A percentile compares a stretch with the other conserved stretches of the same genome.
These are phyloP conservation scores for Nicotiana benthamiana DNA, from an alignment of 257 asterid species.

Conservation along the genomic window DNA sequence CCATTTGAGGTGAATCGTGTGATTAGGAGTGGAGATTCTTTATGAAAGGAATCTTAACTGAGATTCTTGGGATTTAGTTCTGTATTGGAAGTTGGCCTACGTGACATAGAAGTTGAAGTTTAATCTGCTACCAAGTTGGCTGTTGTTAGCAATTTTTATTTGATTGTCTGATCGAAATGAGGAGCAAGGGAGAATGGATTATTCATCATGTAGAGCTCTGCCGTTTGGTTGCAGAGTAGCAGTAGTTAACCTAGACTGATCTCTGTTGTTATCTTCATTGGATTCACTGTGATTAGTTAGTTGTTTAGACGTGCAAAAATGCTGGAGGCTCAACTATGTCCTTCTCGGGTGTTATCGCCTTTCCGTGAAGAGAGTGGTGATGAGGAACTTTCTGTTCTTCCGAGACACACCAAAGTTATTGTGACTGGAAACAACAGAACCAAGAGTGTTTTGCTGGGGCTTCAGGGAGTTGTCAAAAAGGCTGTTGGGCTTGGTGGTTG, in stretches of 20 bases:
- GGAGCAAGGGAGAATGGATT: conserved; percentile 10
- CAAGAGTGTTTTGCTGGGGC: conserved; percentile 87
- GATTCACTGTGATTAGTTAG: background rate
- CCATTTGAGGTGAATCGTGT: background rate
- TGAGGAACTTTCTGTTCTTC: conserved; percentile 88
- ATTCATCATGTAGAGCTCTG: conserved; percentile 13
- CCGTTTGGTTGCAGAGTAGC: conserved; percentile 6
- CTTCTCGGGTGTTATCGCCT: conserved; percentile 63
- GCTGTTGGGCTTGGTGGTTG: conserved; percentile 99
- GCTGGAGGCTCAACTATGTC: conserved; percentile 62
- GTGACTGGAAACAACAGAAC: conserved; percentile 96
- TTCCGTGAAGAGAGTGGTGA: conserved; percentile 85
- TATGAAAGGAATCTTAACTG: conserved; percentile 6
- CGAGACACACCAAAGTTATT: conserved; percentile 91
- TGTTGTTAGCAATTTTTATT: background rate
- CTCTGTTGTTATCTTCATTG: background rate
- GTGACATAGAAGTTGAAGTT: conserved; percentile 6
- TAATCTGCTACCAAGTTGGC: background rate
- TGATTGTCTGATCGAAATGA: background rate
- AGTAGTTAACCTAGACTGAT: conserved; percentile 17
- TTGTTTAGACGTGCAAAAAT: conserved; percentile 23
- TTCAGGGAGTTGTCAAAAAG: conserved; percentile 96
- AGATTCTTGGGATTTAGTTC: background rate
- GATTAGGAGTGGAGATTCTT: background rate
- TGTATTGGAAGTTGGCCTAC: background rate